Percentiles rank a stretch among this genome's conserved stretches.
Conservation (phyloP, 2,329 filamentous ascomycete species). For the Aspergillus hortae region DNA sequence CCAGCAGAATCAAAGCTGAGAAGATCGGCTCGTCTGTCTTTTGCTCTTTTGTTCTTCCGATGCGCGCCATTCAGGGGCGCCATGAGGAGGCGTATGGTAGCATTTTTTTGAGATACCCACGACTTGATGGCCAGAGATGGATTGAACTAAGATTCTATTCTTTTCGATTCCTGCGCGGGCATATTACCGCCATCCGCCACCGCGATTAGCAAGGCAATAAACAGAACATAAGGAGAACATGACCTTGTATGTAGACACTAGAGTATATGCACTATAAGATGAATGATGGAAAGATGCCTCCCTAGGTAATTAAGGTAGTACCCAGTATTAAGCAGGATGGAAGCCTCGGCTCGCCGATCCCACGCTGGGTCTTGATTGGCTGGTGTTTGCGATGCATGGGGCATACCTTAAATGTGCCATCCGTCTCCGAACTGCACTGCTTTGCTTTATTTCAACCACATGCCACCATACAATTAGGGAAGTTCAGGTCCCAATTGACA, state of each 20-base stretch:
- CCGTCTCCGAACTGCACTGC: no score
- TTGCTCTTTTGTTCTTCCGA: background rate
- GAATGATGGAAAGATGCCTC: no score
- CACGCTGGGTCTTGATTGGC: background rate
- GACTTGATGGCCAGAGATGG: background rate
- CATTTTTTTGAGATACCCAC: constrained; percentile 9
- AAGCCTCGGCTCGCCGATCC: background rate
- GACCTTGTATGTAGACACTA: no score
- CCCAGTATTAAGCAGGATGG: no score
- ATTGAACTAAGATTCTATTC: background rate
- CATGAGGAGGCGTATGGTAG: constrained; percentile 1
- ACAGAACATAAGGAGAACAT: no score
- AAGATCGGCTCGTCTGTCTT: background rate
- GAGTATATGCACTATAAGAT: no score
- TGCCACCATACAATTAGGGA: background rate
- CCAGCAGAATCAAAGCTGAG: constrained; percentile 15
- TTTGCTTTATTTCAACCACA: background rate
- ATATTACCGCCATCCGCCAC: no score
- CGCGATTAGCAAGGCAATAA: no score
- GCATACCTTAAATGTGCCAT: no score
- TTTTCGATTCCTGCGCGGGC: background rate
- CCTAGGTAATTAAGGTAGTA: no score
- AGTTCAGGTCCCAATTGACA: background rate
- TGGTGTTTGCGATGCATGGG: background rate
- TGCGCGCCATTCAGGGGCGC: background rate